phyloP scores from a whole-genome alignment of 139 green algal species.

The Mychonastes homosphaera region DNA sequence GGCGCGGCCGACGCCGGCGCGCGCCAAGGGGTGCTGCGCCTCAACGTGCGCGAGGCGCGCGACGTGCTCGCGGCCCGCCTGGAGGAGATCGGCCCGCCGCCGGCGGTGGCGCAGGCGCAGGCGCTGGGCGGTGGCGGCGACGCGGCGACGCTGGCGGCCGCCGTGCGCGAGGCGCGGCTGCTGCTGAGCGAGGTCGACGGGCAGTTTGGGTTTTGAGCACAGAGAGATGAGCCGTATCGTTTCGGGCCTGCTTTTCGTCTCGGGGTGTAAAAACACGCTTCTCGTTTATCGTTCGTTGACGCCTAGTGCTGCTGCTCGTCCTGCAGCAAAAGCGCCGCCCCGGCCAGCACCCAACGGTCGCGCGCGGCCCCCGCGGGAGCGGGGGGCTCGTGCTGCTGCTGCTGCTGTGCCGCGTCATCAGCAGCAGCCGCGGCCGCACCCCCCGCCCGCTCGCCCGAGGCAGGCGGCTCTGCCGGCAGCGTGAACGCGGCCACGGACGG shows the following conservation, averaged over 20 bases:
- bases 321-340: conserved; percentile 70
- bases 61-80: conserved; percentile 40
- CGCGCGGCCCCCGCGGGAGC: conserved; percentile 41
- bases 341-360: conserved; percentile 75
- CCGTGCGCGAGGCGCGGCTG: conserved; percentile 35
- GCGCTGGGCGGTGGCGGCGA: too few species aligned
- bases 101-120: conserved; percentile 8
- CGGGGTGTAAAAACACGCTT: too few species aligned
- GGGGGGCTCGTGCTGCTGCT: too few species aligned
- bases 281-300: too few species aligned
- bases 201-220: conserved; percentile 22
- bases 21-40: conserved; percentile 47
- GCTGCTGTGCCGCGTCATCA: conserved; percentile 74
- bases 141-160: conserved; percentile 20
- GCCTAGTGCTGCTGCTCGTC: too few species aligned
- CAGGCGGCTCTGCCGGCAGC: conserved; percentile 50
- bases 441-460: conserved; percentile 62
- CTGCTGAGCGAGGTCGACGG: conserved; percentile 36
- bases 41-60: conserved; percentile 52
- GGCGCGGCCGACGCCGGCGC: conserved; percentile 23
- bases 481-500: conserved; percentile 68
- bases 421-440: conserved; percentile 64
- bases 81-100: conserved; percentile 30
- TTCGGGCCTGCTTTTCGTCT: too few species aligned
- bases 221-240: background rate